These are phyloP conservation scores for Thermomucor indicae-seudaticae DNA, from an alignment of 371 early-diverging fungal genomes.

Conservation along the genomic window DNA sequence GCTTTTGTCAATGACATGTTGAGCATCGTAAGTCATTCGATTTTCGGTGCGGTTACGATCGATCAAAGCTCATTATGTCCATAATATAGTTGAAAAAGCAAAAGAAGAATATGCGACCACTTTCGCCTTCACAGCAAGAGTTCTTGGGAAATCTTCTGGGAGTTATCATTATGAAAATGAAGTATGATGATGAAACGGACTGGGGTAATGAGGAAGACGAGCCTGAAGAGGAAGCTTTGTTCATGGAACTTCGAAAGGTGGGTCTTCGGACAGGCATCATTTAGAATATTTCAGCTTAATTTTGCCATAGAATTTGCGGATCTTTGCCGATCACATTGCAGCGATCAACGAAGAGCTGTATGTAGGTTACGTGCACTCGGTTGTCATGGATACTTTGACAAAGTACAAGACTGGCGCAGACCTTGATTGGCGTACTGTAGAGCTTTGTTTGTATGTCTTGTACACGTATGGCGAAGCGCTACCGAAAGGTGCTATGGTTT, in stretches of 20 bases:
- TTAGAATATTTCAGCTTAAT: not conserved
- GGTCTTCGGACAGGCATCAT: not conserved
- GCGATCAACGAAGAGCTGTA: slow-evolving; percentile 62
- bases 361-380: slow-evolving; percentile 52
- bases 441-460: slow-evolving; percentile 75
- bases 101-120: slow-evolving; percentile 57
- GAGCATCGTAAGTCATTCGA: slow-evolving; percentile 42
- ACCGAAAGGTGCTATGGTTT: slow-evolving; percentile 54
- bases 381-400: slow-evolving; percentile 55
- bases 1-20: slow-evolving; percentile 67
- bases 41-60: not conserved
- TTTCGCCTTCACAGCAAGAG: slow-evolving; percentile 64
- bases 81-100: slow-evolving; percentile 54
- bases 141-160: slow-evolving; percentile 69
- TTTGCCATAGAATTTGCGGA: slow-evolving; percentile 56
- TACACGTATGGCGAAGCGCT: slow-evolving; percentile 74
- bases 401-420: slow-evolving; percentile 47
- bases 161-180: slow-evolving; percentile 80
- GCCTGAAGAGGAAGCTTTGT: slow-evolving; percentile 73
- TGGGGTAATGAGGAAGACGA: slow-evolving; percentile 76
- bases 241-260: slow-evolving; percentile 77
- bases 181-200: slow-evolving; percentile 81
- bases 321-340: slow-evolving; percentile 69
- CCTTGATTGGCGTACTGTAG: slow-evolving; percentile 75
- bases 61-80: not conserved